A percentile compares a stretch with the other conserved stretches of the same genome.
These are phyloP conservation scores for Cornus kousa DNA, from an alignment of 148 eudicot genomes.

Conservation along the genomic window DNA sequence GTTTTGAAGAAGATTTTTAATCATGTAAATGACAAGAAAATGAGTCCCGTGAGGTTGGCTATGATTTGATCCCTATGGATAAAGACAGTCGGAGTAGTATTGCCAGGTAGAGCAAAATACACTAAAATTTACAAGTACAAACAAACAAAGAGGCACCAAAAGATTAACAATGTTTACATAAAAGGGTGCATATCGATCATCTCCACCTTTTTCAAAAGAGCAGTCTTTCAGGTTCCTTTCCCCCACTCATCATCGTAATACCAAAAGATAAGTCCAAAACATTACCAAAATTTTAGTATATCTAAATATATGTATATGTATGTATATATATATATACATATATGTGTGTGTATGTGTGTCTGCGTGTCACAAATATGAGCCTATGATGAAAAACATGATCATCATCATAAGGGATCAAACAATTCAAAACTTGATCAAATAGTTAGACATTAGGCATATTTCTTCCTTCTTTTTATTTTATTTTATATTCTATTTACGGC, in stretches of 20 bases:
- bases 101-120: neutral
- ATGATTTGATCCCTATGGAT: neutral
- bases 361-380: too few species aligned
- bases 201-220: neutral
- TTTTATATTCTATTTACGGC: too few species aligned
- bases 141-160: conserved; percentile 11
- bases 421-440: conserved; percentile 1
- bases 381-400: too few species aligned
- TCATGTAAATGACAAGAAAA: conserved; percentile 1
- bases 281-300: neutral
- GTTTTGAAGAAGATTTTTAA: neutral
- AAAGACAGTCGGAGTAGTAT: neutral
- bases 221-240: neutral
- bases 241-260: neutral
- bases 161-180: conserved; percentile 10
- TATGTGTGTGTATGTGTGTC: neutral
- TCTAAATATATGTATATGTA: neutral
- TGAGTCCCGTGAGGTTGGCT: neutral
- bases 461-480: too few species aligned
- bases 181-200: conserved; percentile 8
- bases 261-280: neutral
- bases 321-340: too few species aligned
- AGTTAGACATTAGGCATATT: too few species aligned
- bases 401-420: neutral
- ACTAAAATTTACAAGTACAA: conserved; percentile 1